Percentiles rank a stretch among this genome's conserved stretches.
Evolutionary conservation across 768 basidiomycete species (phyloP).

Genomic region (Leucocoprinus sp.): DNA sequence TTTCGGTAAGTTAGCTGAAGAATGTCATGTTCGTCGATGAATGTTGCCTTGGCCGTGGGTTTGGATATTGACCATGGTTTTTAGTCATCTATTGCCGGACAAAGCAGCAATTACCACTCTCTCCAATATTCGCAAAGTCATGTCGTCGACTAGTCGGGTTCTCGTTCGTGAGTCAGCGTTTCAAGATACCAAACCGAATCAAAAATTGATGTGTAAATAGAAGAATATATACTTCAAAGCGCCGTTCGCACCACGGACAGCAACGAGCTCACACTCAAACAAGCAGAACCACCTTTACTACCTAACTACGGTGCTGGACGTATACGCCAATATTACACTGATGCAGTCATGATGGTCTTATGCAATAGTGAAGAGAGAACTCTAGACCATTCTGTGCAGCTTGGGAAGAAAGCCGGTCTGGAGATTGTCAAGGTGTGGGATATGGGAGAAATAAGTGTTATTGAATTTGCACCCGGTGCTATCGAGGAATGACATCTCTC

Average conservation of each 20-base stretch:
- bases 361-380: slow-evolving; percentile 36
- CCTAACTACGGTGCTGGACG: slow-evolving; percentile 38
- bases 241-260: slow-evolving; percentile 12
- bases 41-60: neutral
- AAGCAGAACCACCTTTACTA: slow-evolving; percentile 36
- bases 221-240: slow-evolving; percentile 28
- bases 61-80: neutral
- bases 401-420: slow-evolving; percentile 24
- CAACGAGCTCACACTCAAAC: neutral
- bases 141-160: slow-evolving; percentile 23
- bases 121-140: slow-evolving; percentile 22
- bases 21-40: slow-evolving; percentile 21
- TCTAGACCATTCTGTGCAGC: slow-evolving; percentile 27
- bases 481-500: no score
- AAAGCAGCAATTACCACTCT: slow-evolving; percentile 23
- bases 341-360: slow-evolving; percentile 36
- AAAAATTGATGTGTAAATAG: no score
- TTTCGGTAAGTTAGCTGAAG: slow-evolving; percentile 16
- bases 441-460: slow-evolving; percentile 20
- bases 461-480: slow-evolving; percentile 22
- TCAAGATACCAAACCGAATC: no score
- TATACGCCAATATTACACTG: slow-evolving; percentile 32
- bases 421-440: slow-evolving; percentile 26
- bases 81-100: slow-evolving; percentile 30
- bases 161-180: slow-evolving; percentile 28